Percentiles rank a stretch among this genome's conserved stretches.
These are phyloP conservation scores for Cercospora canescens DNA, from an alignment of 2,329 filamentous ascomycete genomes.

Conservation along the genomic window DNA sequence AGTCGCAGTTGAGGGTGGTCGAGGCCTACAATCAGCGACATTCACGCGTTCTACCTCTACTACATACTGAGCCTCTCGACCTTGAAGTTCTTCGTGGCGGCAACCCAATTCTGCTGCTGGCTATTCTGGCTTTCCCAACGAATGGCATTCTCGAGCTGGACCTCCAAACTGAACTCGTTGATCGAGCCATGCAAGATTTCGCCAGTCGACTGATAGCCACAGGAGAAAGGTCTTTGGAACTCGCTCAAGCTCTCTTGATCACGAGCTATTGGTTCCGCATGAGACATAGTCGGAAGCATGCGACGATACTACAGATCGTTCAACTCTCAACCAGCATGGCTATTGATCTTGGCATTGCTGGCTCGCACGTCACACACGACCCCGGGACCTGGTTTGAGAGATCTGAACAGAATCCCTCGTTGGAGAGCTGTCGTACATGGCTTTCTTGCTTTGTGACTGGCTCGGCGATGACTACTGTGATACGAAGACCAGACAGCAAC, in stretches of 20 bases:
- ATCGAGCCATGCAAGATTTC: conserved; percentile 13
- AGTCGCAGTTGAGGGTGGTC: not conserved
- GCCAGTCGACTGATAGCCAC: conserved; percentile 37
- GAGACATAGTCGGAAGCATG: conserved; percentile 72
- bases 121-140: conserved; percentile 13
- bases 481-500: conserved; percentile 19
- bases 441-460: conserved; percentile 24
- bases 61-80: not conserved
- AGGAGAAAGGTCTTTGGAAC: conserved; percentile 74
- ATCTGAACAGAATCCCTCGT: not conserved
- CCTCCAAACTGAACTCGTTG: conserved; percentile 6
- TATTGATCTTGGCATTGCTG: conserved; percentile 73
- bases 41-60: not conserved
- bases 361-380: conserved; percentile 5
- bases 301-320: conserved; percentile 82
- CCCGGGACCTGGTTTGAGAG: conserved; percentile 7
- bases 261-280: conserved; percentile 75
- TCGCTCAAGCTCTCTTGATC: conserved; percentile 74
- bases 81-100: not conserved
- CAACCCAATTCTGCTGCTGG: conserved; percentile 6
- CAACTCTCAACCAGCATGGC: conserved; percentile 77
- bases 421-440: conserved; percentile 21
- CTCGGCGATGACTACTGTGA: conserved; percentile 15
- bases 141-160: not conserved
- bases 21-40: conserved; percentile 3